Evolutionary conservation across 164 flowering plant species (phyloP).

Genomic region (Warburgia ugandensis): DNA sequence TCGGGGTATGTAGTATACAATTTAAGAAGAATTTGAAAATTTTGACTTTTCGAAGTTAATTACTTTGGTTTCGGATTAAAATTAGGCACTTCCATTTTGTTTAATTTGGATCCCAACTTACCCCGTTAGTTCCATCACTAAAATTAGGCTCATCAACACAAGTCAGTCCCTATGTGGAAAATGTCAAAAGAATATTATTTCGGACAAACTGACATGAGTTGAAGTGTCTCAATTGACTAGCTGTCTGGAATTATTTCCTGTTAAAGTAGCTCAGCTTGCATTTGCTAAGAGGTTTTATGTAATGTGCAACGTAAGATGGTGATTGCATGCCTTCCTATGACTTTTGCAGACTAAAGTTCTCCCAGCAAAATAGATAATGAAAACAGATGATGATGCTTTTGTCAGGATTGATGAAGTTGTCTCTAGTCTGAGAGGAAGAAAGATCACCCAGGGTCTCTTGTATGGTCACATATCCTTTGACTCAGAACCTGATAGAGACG

Average conservation of each 20-base stretch:
- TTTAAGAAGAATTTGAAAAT: neutral
- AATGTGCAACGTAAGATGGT: too few species aligned
- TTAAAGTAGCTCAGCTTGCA: too few species aligned
- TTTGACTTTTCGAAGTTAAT: neutral
- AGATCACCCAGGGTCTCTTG: conserved; percentile 49
- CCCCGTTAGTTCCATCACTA: too few species aligned
- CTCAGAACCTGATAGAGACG: conserved; percentile 62
- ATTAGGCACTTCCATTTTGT: neutral
- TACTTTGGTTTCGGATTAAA: neutral
- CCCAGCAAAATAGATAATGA: conserved; percentile 86
- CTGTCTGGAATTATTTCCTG: too few species aligned
- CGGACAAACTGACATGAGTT: too few species aligned
- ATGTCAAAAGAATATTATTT: too few species aligned
- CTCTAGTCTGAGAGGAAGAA: conserved; percentile 44
- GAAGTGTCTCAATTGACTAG: too few species aligned
- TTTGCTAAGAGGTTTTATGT: too few species aligned
- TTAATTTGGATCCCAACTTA: too few species aligned
- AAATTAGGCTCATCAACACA: too few species aligned
- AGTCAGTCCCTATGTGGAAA: too few species aligned
- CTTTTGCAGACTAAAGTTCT: conserved; percentile 62
- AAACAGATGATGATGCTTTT: conserved; percentile 96
- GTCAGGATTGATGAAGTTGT: conserved; percentile 80
- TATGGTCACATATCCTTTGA: conserved; percentile 71
- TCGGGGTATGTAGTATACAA: conserved; percentile 52
- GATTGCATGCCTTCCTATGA: neutral